Percentiles rank a stretch among this genome's conserved stretches.
Evolutionary conservation across 1,139 yeast species (phyloP).

Genomic region (Trichomonascaceae sp.): DNA sequence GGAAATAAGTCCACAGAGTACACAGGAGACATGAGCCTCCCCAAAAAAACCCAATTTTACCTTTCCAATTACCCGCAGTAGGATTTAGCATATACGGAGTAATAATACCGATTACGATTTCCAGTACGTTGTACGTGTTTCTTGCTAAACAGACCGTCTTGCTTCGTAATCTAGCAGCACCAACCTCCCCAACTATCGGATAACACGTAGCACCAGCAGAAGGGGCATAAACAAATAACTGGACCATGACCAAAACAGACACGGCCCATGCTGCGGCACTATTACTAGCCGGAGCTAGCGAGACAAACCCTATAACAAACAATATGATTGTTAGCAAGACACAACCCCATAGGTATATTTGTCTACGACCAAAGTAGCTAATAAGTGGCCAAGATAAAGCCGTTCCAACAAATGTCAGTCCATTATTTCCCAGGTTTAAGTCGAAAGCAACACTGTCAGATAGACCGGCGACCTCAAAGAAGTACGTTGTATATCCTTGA

Average conservation of each 20-base stretch:
- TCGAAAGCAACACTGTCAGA: constrained; percentile 17
- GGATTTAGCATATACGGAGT: constrained; percentile 56
- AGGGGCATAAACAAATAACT: constrained; percentile 12
- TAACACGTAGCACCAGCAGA: constrained; percentile 26
- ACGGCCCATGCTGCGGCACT: constrained; percentile 37
- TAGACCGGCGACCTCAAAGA: constrained; percentile 19
- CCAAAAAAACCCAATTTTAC: constrained; percentile 54
- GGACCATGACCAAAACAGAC: constrained; percentile 34
- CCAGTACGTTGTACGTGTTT: constrained; percentile 37
- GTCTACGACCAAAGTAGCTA: constrained; percentile 43
- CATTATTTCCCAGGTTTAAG: constrained; percentile 15
- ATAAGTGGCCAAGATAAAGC: constrained; percentile 47
- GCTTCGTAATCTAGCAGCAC: constrained; percentile 47
- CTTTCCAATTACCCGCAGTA: constrained; percentile 42
- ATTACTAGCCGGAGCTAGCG: constrained; percentile 7
- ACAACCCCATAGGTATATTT: constrained; percentile 43
- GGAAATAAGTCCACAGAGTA: constrained; percentile 40
- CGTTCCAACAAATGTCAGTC: constrained; percentile 45
- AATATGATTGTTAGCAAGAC: constrained; percentile 31
- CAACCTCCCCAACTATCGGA: constrained; percentile 50
- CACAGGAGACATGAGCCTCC: constrained; percentile 40
- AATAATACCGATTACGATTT: constrained; percentile 40
- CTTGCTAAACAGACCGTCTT: constrained; percentile 51
- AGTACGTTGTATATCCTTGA: constrained; percentile 33
- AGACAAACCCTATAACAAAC: constrained; percentile 32